A percentile compares a stretch with the other conserved stretches of the same genome.
Evolutionary conservation across 2,329 filamentous ascomycete genomes (phyloP).

Genomic region (Mycosphaerella sp.): DNA sequence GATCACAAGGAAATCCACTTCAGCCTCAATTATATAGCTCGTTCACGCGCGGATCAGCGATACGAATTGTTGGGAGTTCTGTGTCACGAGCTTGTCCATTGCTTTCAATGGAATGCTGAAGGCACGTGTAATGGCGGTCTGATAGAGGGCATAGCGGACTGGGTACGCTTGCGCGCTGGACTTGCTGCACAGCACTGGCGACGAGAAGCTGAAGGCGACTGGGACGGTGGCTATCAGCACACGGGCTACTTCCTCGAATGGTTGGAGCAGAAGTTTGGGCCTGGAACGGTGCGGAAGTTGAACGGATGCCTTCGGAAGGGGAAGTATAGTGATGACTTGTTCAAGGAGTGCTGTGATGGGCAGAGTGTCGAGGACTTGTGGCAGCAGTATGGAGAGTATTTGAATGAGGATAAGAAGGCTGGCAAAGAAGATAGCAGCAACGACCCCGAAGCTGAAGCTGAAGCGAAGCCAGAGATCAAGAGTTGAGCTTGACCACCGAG

Average conservation of each 20-base stretch:
- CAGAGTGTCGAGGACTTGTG: conserved; percentile 62
- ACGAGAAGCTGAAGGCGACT: conserved; percentile 51
- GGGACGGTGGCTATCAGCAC: conserved; percentile 84
- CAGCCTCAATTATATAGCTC: conserved; percentile 64
- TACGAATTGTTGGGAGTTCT: conserved; percentile 71
- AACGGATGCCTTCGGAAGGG: conserved; percentile 60
- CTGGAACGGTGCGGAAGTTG: conserved; percentile 49
- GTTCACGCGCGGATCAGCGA: conserved; percentile 34
- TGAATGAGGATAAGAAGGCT: conserved; percentile 35
- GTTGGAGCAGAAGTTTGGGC: conserved; percentile 59
- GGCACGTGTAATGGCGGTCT: conserved; percentile 59
- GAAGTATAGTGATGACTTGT: conserved; percentile 55
- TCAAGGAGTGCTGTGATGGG: conserved; percentile 39
- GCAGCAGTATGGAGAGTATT: conserved; percentile 58
- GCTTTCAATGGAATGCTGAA: conserved; percentile 72
- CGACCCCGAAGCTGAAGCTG: conserved; percentile 12
- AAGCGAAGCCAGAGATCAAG: conserved; percentile 11
- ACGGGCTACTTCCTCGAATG: conserved; percentile 90
- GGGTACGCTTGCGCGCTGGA: conserved; percentile 69
- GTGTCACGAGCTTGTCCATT: conserved; percentile 91
- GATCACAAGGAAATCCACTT: conserved; percentile 95
- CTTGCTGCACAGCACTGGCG: conserved; percentile 82
- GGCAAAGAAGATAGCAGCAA: conserved; percentile 2
- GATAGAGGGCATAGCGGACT: conserved; percentile 89
- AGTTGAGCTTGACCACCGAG: not conserved